Percentiles rank a stretch among this genome's conserved stretches.
These are phyloP conservation scores for Amphirosellinia nigrospora DNA, from an alignment of 495 filamentous ascomycete genomes.

Conservation along the genomic window DNA sequence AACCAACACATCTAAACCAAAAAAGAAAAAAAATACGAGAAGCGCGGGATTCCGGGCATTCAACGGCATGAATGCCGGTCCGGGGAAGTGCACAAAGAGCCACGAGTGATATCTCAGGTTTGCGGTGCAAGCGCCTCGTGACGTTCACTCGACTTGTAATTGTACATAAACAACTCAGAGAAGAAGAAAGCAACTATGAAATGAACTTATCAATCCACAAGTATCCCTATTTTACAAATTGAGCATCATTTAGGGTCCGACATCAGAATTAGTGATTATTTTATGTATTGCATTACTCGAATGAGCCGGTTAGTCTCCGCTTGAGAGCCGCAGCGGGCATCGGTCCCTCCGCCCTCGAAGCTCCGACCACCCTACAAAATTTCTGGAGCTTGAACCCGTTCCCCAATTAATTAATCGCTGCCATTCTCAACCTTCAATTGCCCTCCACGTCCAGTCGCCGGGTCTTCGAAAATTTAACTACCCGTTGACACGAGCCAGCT, in stretches of 20 bases:
- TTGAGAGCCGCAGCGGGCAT: conserved; percentile 19
- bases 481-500: background rate
- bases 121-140: conserved; percentile 13
- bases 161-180: conserved; percentile 22
- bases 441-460: background rate
- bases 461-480: background rate
- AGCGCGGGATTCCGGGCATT: background rate
- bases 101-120: conserved; percentile 1
- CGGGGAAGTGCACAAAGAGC: background rate
- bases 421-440: background rate
- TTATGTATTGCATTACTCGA: background rate
- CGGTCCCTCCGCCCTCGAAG: conserved; percentile 34
- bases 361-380: conserved; percentile 50
- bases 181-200: conserved; percentile 14
- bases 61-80: conserved; percentile 6
- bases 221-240: conserved; percentile 1
- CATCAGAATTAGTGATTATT: background rate
- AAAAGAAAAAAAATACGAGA: no score
- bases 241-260: background rate
- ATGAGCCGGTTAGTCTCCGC: background rate
- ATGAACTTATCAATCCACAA: conserved; percentile 10
- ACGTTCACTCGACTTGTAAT: conserved; percentile 2
- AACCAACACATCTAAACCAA: conserved; percentile 23
- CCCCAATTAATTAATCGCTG: background rate
- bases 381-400: conserved; percentile 42